These are phyloP conservation scores for Limonium bicolor DNA, from an alignment of 148 eudicot species.

Conservation along the genomic window DNA sequence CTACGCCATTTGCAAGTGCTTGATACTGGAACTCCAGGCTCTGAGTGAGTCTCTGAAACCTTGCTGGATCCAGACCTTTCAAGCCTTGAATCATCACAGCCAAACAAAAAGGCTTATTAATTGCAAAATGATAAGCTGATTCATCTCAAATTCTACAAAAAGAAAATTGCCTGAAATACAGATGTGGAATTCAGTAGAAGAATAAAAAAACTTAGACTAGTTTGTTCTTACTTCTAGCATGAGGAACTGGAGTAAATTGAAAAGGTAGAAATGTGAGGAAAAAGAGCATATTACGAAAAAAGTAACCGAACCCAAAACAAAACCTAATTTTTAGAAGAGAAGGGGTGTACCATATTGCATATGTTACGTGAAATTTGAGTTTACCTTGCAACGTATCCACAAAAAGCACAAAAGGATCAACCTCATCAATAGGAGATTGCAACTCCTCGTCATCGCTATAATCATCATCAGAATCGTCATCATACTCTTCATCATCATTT, in stretches of 20 bases:
- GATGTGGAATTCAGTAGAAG: not conserved
- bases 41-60: constrained; percentile 77
- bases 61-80: constrained; percentile 74
- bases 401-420: constrained; percentile 84
- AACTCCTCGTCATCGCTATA: constrained; percentile 85
- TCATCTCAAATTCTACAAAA: not conserved
- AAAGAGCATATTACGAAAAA: no score
- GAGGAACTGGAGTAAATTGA: not conserved
- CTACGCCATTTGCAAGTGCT: constrained; percentile 78
- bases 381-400: constrained; percentile 78
- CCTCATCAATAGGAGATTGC: constrained; percentile 89
- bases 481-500: constrained; percentile 55
- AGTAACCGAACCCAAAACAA: not conserved
- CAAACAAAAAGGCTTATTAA: not conserved
- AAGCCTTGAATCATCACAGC: constrained; percentile 20
- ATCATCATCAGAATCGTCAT: constrained; percentile 90
- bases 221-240: no score
- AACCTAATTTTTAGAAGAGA: no score
- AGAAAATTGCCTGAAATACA: no score
- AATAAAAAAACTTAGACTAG: not conserved
- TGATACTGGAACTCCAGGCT: constrained; percentile 71
- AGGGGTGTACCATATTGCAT: no score
- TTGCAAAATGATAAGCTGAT: not conserved
- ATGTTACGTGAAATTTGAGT: not conserved
- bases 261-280: not conserved